A percentile compares a stretch with the other conserved stretches of the same genome.
Evolutionary conservation across 1,284 basidiomycete genomes (phyloP).

Genomic region (Quambalaria eucalypti): DNA sequence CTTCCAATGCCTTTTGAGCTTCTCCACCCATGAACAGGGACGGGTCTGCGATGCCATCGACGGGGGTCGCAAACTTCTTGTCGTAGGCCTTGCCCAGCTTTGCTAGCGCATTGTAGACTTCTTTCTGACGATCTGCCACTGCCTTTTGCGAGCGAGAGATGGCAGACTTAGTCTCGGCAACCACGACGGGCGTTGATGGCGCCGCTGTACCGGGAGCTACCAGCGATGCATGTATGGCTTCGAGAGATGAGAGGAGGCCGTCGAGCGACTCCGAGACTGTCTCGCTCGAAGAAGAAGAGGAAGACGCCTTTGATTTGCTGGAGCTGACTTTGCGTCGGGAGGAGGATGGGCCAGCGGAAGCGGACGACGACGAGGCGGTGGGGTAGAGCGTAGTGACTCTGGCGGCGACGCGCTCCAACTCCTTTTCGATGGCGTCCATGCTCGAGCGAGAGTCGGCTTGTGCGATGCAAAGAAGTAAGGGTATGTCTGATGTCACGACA

Average conservation of each 20-base stretch:
- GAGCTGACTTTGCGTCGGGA: neutral
- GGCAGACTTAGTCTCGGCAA: constrained; percentile 15
- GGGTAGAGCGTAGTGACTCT: constrained; percentile 20
- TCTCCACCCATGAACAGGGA: constrained; percentile 21
- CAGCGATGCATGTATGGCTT: constrained; percentile 18
- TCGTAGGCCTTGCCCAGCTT: constrained; percentile 36
- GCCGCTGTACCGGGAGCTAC: neutral
- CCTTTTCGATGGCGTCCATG: constrained; percentile 41
- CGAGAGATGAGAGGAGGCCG: constrained; percentile 23
- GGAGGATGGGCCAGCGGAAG: neutral
- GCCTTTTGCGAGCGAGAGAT: constrained; percentile 19
- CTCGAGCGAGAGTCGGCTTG: too few relatives aligned
- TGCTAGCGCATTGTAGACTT: constrained; percentile 28
- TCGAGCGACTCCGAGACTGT: constrained; percentile 33
- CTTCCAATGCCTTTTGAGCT: constrained; percentile 24
- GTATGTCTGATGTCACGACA: too few relatives aligned
- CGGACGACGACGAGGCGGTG: neutral
- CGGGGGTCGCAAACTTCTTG: constrained; percentile 27
- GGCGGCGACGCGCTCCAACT: constrained; percentile 24
- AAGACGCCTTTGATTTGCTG: constrained; percentile 8
- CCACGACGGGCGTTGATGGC: constrained; percentile 7
- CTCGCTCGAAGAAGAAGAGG: constrained; percentile 6
- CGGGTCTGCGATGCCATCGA: constrained; percentile 29
- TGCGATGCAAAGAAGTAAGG: too few relatives aligned
- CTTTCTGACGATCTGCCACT: constrained; percentile 31